Evolutionary conservation across 2,329 filamentous ascomycete genomes (phyloP).

Genomic region (Aureobasidium uvarum): DNA sequence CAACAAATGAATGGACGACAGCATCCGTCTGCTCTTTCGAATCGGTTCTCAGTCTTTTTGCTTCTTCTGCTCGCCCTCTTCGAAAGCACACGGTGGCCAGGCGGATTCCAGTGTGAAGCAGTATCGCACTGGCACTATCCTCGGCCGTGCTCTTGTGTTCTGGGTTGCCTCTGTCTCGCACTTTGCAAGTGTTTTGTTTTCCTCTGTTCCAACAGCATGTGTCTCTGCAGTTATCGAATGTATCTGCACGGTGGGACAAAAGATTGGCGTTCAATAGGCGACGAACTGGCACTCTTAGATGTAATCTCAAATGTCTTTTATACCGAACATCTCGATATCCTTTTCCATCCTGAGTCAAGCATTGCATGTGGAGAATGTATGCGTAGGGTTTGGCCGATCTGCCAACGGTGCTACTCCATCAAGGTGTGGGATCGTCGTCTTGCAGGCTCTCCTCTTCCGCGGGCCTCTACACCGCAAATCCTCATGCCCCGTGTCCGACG

Average conservation of each 20-base stretch:
- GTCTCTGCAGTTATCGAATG: background rate
- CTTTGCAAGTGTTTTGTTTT: background rate
- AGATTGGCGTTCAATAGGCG: constrained; percentile 4
- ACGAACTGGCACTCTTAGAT: constrained; percentile 16
- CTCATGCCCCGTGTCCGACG: background rate
- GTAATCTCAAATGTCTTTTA: constrained; percentile 26
- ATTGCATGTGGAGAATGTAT: constrained; percentile 11
- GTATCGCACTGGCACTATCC: background rate
- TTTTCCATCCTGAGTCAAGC: background rate
- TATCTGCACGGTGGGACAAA: background rate
- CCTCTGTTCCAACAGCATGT: constrained; percentile 1
- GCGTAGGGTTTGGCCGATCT: constrained; percentile 4
- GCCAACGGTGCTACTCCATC: constrained; percentile 13
- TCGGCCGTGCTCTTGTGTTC: background rate
- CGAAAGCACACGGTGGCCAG: background rate
- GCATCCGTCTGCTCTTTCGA: constrained; percentile 16
- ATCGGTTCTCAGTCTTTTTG: background rate
- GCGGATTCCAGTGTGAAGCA: background rate
- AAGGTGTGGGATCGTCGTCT: constrained; percentile 20
- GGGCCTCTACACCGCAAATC: background rate
- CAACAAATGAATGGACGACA: constrained; percentile 24
- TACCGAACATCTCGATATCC: background rate
- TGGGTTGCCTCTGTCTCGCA: background rate
- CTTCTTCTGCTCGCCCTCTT: background rate
- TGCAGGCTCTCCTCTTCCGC: constrained; percentile 3